These are phyloP conservation scores for Lentinus brumalis DNA, from an alignment of 768 basidiomycete genomes.

Conservation along the genomic window DNA sequence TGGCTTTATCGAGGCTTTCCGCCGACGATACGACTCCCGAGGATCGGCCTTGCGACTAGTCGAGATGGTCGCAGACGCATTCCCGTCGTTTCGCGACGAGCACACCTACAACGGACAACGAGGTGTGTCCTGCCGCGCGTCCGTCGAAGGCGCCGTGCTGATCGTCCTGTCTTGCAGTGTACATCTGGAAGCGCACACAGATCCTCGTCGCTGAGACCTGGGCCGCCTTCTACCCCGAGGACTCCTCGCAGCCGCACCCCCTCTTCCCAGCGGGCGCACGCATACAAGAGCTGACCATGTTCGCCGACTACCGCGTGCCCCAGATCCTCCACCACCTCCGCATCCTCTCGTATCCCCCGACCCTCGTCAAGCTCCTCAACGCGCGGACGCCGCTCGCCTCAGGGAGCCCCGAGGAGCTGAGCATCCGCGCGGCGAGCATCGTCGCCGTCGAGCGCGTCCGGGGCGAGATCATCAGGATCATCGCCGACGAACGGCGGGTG, in stretches of 20 bases:
- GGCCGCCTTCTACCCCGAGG: slow-evolving; percentile 83
- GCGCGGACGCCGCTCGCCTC: slow-evolving; percentile 46
- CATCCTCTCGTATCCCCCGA: slow-evolving; percentile 70
- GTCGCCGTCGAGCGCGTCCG: slow-evolving; percentile 76
- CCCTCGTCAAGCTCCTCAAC: slow-evolving; percentile 54
- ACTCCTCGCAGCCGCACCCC: slow-evolving; percentile 53
- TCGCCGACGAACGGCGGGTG: slow-evolving; percentile 7
- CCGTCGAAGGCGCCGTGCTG: neutral
- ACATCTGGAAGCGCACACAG: slow-evolving; percentile 88
- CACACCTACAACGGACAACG: slow-evolving; percentile 54
- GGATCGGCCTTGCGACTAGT: slow-evolving; percentile 77
- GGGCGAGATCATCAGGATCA: slow-evolving; percentile 49
- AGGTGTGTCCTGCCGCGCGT: slow-evolving; percentile 42
- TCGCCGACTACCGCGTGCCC: slow-evolving; percentile 91
- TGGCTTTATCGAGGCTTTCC: slow-evolving; percentile 65
- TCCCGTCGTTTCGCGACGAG: slow-evolving; percentile 80
- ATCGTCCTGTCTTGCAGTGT: slow-evolving; percentile 46
- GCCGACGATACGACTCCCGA: slow-evolving; percentile 47
- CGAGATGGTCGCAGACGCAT: slow-evolving; percentile 64
- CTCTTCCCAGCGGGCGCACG: slow-evolving; percentile 70
- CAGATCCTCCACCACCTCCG: slow-evolving; percentile 86
- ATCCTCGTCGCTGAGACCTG: slow-evolving; percentile 90
- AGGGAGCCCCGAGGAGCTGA: slow-evolving; percentile 72
- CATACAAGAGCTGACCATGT: slow-evolving; percentile 84
- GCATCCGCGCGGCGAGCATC: slow-evolving; percentile 78